Evolutionary conservation across 768 basidiomycete species (phyloP), one percentile per base, ranked within the genome.

Genomic region (Suillus occidentalis): DNA sequence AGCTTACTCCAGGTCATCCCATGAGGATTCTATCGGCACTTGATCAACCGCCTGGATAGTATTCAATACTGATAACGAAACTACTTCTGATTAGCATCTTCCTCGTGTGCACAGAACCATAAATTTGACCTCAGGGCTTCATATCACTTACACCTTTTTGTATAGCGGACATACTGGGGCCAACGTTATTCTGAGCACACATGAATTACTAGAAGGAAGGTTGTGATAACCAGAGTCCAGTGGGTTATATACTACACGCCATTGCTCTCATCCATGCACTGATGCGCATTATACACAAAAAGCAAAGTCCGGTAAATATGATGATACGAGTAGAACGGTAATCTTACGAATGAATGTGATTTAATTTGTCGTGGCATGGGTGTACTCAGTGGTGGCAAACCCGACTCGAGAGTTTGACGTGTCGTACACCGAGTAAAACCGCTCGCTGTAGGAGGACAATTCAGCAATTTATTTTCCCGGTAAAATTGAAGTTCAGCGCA

Each of bases 351-450:
- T 4, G 22, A 12, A 22, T 36, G 22, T 1, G 14, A 25, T 25
- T 28, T 28, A 52, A 52, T 52, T 63, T 18, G 50, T 14, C 1
- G 12, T 57, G 3, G 45, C 62, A 13, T 39, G 3, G 18, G 80
- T 81, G 63, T 72, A 72, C 22, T 62, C 5, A 2, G 78, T 79
- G 12, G 66, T 74, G 6, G 80, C 80, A 12, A 81, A 63, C 18
- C 79, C 80, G 43, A 80, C 70, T 8, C 63, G 73, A 12, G 55
- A 60, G 67, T 75, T 75, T 4, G 69, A 69, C 10, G 72, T 66
- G 63, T 81, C 79, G 66, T 68, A 80, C 16, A 77, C 74, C 37
- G 72, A 65, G 68, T 77, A 80, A 74, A 73, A 80, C 20, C 80
- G 70, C 69, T 81, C 36, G 22, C 61, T 45, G 4, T 20, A n/a